Base-by-base conservation (phyloP, 2,329 filamentous ascomycete species). In the Coniochaeta hoffmannii region DNA sequence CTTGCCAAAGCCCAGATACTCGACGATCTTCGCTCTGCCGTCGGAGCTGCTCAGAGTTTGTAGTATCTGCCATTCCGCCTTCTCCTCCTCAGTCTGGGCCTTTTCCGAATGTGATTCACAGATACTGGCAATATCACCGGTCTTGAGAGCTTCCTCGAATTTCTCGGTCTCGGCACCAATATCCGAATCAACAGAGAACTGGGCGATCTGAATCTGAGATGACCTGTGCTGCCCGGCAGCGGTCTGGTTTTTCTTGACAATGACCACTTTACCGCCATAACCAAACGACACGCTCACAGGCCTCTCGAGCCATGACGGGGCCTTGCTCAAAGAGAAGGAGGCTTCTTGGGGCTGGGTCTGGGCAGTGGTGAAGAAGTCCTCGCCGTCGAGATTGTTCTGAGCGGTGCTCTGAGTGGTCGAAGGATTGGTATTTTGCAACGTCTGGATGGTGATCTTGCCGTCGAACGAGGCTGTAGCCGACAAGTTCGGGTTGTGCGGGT, bases 381-480 rank as follows among this genome's bases (percentile, higher is more conserved):
- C 94, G 50, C 89, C 92, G 65, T 97, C 90, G 31, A 94, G 73
- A 53, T 84, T 84, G 63, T 79, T 84, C 64, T 89, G 84, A 11
- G 85, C 80, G 6, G 81, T 77, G 41, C 79, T 76, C 69, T 91
- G 84, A 1, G 86, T 80, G n/a, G 81, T 78, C 56, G 89, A 83
- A 19, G 49, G 7, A 68, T 94, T 95, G 32, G 92, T 96, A 71
- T 94, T 97, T 67, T 99, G 94, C 38, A 97, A 80, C 1, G 93
- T 96, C 69, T 97, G 93, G 46, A 99, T 78, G 1, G 89, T 87
- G 60, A 99, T 96, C 73, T 95, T 97, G 64, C 95, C 94, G 67
- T 99, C 94, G 62, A 97, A 97, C 2, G 93, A 96, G 10, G 95
- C 94, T 17, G 94, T 97, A 17, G 95, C 95, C 52, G 93, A 90